Conservation (phyloP, 1,284 basidiomycete species). For the Trichosporon sp. region DNA sequence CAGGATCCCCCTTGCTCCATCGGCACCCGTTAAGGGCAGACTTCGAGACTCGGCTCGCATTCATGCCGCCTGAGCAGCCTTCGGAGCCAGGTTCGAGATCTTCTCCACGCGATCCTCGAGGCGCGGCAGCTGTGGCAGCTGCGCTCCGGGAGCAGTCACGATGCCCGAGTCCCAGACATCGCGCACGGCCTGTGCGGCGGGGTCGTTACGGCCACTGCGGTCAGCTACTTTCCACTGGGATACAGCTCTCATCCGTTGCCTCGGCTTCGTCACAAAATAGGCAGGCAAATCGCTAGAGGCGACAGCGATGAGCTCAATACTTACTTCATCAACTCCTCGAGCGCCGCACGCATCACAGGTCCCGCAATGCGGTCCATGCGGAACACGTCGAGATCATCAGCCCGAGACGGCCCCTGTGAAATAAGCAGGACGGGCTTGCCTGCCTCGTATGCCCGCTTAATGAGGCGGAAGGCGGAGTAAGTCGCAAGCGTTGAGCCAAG, state of each 20-base stretch:
- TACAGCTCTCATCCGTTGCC: too few species aligned
- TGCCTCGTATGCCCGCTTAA: slow-evolving; percentile 69
- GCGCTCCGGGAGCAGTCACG: background rate
- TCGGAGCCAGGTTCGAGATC: background rate
- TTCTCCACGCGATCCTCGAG: background rate
- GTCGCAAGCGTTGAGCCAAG: slow-evolving; percentile 86
- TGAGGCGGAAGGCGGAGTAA: slow-evolving; percentile 79
- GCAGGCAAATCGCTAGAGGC: too few species aligned
- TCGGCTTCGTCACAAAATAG: too few species aligned
- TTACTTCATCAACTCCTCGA: slow-evolving; percentile 41
- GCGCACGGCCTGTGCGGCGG: slow-evolving; percentile 17
- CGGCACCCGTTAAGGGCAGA: too few species aligned
- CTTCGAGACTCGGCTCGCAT: too few species aligned
- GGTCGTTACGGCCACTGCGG: slow-evolving; percentile 21
- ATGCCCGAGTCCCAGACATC: slow-evolving; percentile 37
- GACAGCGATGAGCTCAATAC: too few species aligned
- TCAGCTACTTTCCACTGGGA: too few species aligned
- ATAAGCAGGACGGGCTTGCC: slow-evolving; percentile 72
- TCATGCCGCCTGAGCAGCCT: too few species aligned
- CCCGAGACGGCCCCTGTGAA: slow-evolving; percentile 79
- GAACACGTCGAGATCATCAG: slow-evolving; percentile 68
- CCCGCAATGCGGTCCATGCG: slow-evolving; percentile 71
- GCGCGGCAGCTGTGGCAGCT: background rate
- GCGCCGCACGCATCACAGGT: slow-evolving; percentile 58
- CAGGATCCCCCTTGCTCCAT: too few species aligned